Conservation (phyloP, 2,329 filamentous ascomycete genomes). For the Fusarium guadeloupense region DNA sequence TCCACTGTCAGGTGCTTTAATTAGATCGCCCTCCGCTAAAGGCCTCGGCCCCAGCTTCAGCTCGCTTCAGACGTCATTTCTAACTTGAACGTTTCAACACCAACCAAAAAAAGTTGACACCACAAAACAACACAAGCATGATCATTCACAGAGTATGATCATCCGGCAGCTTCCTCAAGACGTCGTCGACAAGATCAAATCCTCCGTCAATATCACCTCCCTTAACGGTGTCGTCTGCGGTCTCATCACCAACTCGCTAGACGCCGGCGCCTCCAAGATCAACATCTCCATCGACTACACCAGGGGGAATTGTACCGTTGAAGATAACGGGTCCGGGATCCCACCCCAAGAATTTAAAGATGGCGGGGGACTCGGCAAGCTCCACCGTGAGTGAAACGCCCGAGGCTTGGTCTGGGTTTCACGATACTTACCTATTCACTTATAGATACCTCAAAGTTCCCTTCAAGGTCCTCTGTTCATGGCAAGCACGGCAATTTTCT, state of each 20-base stretch:
- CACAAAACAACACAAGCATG: constrained; percentile 23
- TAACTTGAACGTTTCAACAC: background rate
- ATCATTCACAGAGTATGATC: constrained; percentile 56
- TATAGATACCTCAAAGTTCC: constrained; percentile 81
- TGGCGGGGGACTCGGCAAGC: constrained; percentile 75
- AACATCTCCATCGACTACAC: constrained; percentile 77
- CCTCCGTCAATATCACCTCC: constrained; percentile 80
- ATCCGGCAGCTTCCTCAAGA: constrained; percentile 76
- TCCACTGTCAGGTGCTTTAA: constrained; percentile 35
- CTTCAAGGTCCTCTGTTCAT: constrained; percentile 58
- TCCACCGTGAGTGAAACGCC: constrained; percentile 67
- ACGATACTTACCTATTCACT: constrained; percentile 13
- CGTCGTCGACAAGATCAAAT: constrained; percentile 82
- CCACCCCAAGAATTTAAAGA: constrained; percentile 74
- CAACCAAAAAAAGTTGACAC: constrained; percentile 1
- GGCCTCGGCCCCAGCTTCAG: constrained; percentile 18
- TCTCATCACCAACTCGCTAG: constrained; percentile 84
- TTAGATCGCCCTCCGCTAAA: constrained; percentile 17
- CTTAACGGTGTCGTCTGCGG: constrained; percentile 76
- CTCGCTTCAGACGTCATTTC: constrained; percentile 32
- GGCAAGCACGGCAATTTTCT: constrained; percentile 80
- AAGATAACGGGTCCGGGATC: constrained; percentile 88
- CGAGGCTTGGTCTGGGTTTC: background rate
- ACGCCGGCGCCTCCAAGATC: constrained; percentile 76
- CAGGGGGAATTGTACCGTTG: constrained; percentile 79